Evolutionary conservation across 352 stramenopile species (phyloP), one percentile per base, ranked within the genome.

Genomic region (Phytophthora meadii): DNA sequence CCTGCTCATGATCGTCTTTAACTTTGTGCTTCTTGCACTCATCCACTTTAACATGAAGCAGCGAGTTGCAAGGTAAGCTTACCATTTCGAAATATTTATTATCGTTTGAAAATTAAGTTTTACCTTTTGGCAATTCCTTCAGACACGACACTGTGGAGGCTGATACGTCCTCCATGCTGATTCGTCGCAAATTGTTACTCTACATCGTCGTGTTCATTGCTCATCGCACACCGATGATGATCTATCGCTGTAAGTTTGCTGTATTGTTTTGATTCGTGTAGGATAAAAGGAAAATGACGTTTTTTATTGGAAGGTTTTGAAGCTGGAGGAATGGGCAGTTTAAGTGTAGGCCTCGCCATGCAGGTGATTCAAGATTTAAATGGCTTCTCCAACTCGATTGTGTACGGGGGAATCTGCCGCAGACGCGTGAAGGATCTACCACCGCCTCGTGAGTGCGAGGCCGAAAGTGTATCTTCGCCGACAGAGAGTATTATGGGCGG

Each of bases 141-240:
- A 88, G 79, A 42, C 76, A 91, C 28, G 80, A 92, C 50, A 88
- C 81, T 1, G 69, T 82, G 14, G 80, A 88, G 48, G 82, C 80
- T 0, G 81, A 90, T 62, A 79, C 71, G 39, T 90, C 84, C 15
- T 89, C 81, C 14, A 84, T 81, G 61, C 61, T 93, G 46, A 93
- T 93, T 50, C 82, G 82, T 1, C 76, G 77, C 24, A 93, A 89
- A 44, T 61, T 85, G 34, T n/a, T 90, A 47, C 72, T 90, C 15
- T 92, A 92, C 54, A 87, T 90, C 41, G 64, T 90, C 41, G 73
- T 92, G 10, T 93, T 92, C 54, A 69, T 92, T 25, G 55, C 73
- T 12, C 84, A 92, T 41, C 82, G 84, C 25, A 79, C 75, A 7
- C 84, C 84, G 12, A 90, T 91, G 68, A 85, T 93, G 70, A 53